Conservation (phyloP, 768 basidiomycete species). For the Dentipellis fragilis region DNA sequence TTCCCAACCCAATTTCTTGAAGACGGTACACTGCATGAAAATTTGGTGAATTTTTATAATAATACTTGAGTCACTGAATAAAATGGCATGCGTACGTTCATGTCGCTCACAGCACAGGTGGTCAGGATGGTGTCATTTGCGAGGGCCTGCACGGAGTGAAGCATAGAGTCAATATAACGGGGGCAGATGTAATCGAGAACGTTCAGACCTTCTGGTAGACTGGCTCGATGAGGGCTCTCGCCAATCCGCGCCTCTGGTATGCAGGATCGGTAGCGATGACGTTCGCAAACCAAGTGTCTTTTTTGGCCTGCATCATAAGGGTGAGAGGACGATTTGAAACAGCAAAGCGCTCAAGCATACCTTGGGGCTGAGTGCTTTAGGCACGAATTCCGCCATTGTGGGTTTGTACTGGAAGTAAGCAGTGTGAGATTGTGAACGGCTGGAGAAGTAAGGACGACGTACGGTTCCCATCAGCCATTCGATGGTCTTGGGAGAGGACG, state of each 20-base stretch:
- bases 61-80: too few relatives aligned
- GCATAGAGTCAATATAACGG: too few relatives aligned
- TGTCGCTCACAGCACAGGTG: too few relatives aligned
- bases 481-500: not conserved
- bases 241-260: not conserved
- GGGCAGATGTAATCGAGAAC: not conserved
- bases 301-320: not conserved
- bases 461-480: not conserved
- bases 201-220: not conserved
- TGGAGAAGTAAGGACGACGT: not conserved
- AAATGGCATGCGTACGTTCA: too few relatives aligned
- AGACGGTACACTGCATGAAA: too few relatives aligned
- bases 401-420: not conserved
- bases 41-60: too few relatives aligned
- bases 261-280: not conserved
- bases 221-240: not conserved
- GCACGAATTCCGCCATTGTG: not conserved
- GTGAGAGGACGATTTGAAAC: not conserved
- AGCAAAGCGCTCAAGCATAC: not conserved
- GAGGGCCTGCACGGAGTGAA: too few relatives aligned
- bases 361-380: not conserved
- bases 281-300: not conserved
- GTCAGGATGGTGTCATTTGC: too few relatives aligned
- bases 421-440: not conserved
- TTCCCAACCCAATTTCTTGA: too few relatives aligned